Evolutionary conservation across 306 rosid species (phyloP).

Genomic region (Vigna trinervia): DNA sequence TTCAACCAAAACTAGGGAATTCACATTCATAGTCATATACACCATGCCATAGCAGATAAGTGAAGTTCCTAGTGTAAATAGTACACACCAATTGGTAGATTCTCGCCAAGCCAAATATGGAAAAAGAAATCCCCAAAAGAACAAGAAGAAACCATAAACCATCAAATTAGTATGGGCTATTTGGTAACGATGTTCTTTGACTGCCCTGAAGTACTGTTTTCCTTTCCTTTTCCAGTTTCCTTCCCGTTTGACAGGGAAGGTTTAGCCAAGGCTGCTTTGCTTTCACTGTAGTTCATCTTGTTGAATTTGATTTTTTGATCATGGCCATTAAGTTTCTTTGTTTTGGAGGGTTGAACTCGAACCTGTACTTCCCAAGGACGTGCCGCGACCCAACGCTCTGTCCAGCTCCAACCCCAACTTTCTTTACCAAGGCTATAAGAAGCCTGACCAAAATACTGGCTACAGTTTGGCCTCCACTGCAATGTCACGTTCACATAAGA

Average conservation of each 20-base stretch:
- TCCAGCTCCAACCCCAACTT: conserved; percentile 95
- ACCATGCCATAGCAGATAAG: conserved; percentile 10
- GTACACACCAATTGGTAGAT: conserved; percentile 38
- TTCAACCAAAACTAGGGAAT: conserved; percentile 10
- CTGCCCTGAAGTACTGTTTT: conserved; percentile 44
- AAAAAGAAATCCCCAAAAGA: conserved; percentile 21
- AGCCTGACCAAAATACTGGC: conserved; percentile 71
- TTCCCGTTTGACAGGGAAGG: conserved; percentile 54
- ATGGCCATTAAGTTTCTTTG: conserved; percentile 58
- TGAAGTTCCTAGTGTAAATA: conserved; percentile 7
- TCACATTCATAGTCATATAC: background rate
- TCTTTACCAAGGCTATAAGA: conserved; percentile 65
- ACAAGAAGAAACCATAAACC: conserved; percentile 22
- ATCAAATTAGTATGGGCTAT: conserved; percentile 16
- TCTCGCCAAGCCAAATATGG: conserved; percentile 45
- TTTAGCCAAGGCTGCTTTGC: conserved; percentile 39
- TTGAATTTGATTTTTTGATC: conserved; percentile 45
- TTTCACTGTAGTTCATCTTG: conserved; percentile 46
- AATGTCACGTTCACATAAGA: conserved; percentile 34
- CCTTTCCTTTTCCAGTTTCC: conserved; percentile 58
- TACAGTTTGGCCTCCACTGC: conserved; percentile 90
- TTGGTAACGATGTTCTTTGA: conserved; percentile 41
- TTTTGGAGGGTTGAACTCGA: conserved; percentile 48
- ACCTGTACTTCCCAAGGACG: conserved; percentile 86
- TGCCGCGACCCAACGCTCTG: conserved; percentile 83